phyloP scores from a whole-genome alignment of 306 rosid species.

The Acmispon strigosus region DNA sequence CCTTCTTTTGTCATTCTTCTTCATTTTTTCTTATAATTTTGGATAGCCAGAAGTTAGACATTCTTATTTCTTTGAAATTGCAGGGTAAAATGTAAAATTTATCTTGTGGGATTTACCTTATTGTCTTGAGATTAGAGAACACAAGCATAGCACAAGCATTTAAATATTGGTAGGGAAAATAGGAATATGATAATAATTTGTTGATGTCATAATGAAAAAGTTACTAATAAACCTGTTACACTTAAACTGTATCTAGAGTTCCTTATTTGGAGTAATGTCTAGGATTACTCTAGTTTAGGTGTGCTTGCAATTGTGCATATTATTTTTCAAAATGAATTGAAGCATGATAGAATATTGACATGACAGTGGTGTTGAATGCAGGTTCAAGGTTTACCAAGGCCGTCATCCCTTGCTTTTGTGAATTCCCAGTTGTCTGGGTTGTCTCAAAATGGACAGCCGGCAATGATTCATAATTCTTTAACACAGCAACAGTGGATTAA shows the following conservation, averaged over 20 bases:
- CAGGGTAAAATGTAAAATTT: not conserved
- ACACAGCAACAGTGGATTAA: conserved; percentile 85
- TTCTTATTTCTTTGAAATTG: not conserved
- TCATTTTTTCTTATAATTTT: not conserved
- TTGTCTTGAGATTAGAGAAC: not conserved
- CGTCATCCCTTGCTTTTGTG: conserved; percentile 77
- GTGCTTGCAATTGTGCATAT: not conserved
- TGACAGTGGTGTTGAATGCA: conserved; percentile 28
- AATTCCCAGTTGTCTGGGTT: conserved; percentile 71
- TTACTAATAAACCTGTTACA: not conserved
- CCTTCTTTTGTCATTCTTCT: not conserved
- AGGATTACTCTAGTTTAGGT: not conserved
- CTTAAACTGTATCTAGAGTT: not conserved
- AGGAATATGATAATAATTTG: not conserved
- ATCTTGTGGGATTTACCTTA: not conserved
- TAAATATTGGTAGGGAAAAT: conserved; percentile 7
- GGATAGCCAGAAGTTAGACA: not conserved
- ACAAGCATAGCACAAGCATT: not conserved
- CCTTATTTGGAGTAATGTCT: not conserved
- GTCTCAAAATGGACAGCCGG: conserved; percentile 87
- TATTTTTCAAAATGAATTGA: not conserved
- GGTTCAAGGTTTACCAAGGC: conserved; percentile 78
- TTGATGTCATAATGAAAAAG: not conserved
- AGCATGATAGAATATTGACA: not conserved
- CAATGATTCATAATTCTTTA: conserved; percentile 57